These are phyloP conservation scores for Neofusicoccum cordaticola DNA, from an alignment of 2,329 filamentous ascomycete species.

Conservation along the genomic window DNA sequence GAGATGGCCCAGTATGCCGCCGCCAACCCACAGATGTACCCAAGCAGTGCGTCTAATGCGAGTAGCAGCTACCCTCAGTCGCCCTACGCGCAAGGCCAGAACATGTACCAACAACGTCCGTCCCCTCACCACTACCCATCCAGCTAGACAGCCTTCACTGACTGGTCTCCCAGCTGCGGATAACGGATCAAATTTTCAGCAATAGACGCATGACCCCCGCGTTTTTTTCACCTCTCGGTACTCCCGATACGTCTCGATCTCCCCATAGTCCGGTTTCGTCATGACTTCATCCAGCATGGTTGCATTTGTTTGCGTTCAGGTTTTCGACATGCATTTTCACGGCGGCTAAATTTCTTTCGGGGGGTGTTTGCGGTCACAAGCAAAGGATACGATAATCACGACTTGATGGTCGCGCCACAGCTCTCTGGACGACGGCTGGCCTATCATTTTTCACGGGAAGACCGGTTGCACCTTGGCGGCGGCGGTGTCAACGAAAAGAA, in stretches of 20 bases:
- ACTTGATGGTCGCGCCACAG: slow-evolving; percentile 15
- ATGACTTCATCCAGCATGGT: slow-evolving; percentile 17
- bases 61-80: slow-evolving; percentile 51
- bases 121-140: slow-evolving; percentile 18
- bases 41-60: slow-evolving; percentile 42
- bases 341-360: slow-evolving; percentile 37
- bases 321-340: slow-evolving; percentile 34
- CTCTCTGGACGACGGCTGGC: slow-evolving; percentile 11
- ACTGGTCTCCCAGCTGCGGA: slow-evolving; percentile 23
- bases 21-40: slow-evolving; percentile 37
- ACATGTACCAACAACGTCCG: slow-evolving; percentile 48
- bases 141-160: slow-evolving; percentile 16
- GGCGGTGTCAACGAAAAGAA: slow-evolving; percentile 11
- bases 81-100: slow-evolving; percentile 46
- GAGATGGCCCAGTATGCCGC: slow-evolving; percentile 50
- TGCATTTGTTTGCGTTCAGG: slow-evolving; percentile 16
- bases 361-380: slow-evolving; percentile 28
- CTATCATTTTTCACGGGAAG: slow-evolving; percentile 8
- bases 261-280: slow-evolving; percentile 16
- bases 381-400: slow-evolving; percentile 18
- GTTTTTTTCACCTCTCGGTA: slow-evolving; percentile 14
- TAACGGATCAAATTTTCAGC: slow-evolving; percentile 25
- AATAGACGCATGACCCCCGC: slow-evolving; percentile 18
- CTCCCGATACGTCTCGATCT: slow-evolving; percentile 14
- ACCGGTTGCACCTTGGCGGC: slow-evolving; percentile 8